These are phyloP conservation scores for Nemania bipapillata DNA, from an alignment of 2,329 filamentous ascomycete species.

Conservation along the genomic window DNA sequence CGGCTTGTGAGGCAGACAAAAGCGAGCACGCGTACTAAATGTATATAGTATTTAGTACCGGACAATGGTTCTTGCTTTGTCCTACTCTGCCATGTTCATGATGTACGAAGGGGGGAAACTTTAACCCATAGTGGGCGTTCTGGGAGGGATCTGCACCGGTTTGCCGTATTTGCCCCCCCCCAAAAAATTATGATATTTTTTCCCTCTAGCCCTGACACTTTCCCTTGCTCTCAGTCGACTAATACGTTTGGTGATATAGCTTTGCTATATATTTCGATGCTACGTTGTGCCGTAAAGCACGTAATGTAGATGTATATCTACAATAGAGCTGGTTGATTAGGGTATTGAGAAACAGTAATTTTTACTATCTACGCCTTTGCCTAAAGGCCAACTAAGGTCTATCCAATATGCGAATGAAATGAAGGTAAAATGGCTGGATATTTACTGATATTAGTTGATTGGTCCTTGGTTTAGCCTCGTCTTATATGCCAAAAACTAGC, in stretches of 20 bases:
- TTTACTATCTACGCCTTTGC: too few species aligned
- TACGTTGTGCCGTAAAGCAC: neutral
- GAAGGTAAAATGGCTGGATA: too few species aligned
- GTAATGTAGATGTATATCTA: too few species aligned
- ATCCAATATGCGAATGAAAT: too few species aligned
- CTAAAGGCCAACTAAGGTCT: too few species aligned
- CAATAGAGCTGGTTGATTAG: too few species aligned
- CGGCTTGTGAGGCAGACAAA: neutral
- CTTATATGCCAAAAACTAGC: too few species aligned
- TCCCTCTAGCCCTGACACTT: neutral
- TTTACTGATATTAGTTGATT: too few species aligned
- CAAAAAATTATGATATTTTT: constrained; percentile 12
- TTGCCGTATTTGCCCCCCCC: constrained; percentile 14
- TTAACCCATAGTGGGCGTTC: constrained; percentile 26
- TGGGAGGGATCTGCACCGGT: constrained; percentile 7
- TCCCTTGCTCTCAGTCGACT: neutral
- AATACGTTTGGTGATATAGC: neutral
- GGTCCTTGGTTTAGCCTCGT: too few species aligned
- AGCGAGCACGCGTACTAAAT: constrained; percentile 14
- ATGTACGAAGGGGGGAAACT: constrained; percentile 1
- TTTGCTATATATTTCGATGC: too few species aligned
- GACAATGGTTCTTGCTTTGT: neutral
- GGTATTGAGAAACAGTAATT: too few species aligned
- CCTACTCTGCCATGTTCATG: neutral
- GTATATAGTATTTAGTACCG: constrained; percentile 12